These are phyloP conservation scores for Agastache rugosa DNA, from an alignment of 257 asterid species.

Conservation along the genomic window DNA sequence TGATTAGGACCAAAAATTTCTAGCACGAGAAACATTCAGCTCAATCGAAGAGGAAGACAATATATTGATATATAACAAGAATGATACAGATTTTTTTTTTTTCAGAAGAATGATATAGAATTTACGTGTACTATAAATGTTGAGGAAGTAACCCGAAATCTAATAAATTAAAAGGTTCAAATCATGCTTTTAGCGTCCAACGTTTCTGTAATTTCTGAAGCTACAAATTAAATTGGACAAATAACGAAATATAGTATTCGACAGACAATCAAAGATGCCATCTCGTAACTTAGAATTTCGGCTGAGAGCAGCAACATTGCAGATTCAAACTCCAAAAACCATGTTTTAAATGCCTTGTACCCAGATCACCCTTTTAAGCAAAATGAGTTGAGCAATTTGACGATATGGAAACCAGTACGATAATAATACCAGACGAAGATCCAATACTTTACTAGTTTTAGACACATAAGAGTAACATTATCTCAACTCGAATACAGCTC, in stretches of 20 bases:
- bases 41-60: no score
- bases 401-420: not conserved
- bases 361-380: not conserved
- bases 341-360: not conserved
- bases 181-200: not conserved
- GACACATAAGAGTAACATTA: conserved; percentile 17
- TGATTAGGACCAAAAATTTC: no score
- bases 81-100: no score
- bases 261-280: not conserved
- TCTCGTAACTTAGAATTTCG: no score
- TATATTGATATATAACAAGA: no score
- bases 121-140: no score
- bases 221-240: not conserved
- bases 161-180: no score
- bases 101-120: no score
- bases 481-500: conserved; percentile 25
- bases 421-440: conserved; percentile 8
- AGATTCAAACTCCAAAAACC: not conserved
- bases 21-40: no score
- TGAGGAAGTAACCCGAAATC: no score
- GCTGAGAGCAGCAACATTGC: not conserved
- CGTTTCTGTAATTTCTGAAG: no score
- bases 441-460: not conserved
- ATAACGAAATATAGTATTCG: not conserved
- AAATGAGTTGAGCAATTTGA: not conserved